Evolutionary conservation across 2,329 filamentous ascomycete genomes (phyloP).

Genomic region (Erysiphe pulchra): DNA sequence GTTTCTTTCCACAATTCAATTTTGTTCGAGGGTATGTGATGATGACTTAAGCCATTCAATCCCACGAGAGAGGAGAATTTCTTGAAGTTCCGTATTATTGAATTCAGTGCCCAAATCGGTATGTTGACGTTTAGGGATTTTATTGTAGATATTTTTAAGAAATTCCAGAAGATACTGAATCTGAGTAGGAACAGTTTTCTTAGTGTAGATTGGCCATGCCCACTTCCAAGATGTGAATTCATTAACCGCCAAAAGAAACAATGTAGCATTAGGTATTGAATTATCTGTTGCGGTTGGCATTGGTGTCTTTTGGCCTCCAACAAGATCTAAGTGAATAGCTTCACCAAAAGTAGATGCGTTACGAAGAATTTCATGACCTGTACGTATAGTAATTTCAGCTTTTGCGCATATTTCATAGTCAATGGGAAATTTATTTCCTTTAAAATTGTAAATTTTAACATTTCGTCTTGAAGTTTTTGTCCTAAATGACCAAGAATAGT

Average conservation of each 20-base stretch:
- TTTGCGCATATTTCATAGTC: neutral
- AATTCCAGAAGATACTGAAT: neutral
- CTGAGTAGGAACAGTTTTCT: neutral
- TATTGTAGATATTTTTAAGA: too few species aligned
- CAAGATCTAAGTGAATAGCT: neutral
- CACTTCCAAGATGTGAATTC: neutral
- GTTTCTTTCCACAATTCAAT: too few species aligned
- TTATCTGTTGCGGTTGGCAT: neutral
- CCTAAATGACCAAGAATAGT: too few species aligned
- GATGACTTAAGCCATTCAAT: too few species aligned
- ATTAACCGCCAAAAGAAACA: neutral
- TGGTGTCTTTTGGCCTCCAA: neutral
- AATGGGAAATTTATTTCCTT: neutral
- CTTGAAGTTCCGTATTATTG: too few species aligned
- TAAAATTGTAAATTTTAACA: too few species aligned
- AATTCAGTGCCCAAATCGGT: too few species aligned
- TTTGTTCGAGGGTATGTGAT: too few species aligned
- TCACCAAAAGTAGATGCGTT: neutral
- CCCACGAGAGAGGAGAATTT: too few species aligned
- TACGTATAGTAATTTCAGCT: neutral
- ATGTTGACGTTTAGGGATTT: too few species aligned
- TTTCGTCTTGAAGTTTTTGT: too few species aligned
- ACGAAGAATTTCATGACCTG: neutral
- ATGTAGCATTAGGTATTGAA: neutral
- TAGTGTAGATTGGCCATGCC: neutral